These are phyloP conservation scores for Puccinia coronata DNA, from an alignment of 1,284 basidiomycete species.

Conservation along the genomic window DNA sequence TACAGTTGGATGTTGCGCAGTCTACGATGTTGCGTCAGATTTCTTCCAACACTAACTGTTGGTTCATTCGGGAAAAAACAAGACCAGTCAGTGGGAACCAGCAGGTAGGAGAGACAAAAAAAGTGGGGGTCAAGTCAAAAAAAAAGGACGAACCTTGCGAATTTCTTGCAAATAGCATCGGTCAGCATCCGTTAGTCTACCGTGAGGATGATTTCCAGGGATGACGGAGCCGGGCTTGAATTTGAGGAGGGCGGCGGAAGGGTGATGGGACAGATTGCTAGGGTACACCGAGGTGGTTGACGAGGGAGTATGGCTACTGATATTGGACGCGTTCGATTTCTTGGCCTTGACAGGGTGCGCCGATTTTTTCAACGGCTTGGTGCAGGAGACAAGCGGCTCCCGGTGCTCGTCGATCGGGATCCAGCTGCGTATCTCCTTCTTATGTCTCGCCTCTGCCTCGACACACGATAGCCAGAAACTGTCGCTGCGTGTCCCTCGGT, in stretches of 20 bases:
- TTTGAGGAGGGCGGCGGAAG: background rate
- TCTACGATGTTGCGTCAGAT: background rate
- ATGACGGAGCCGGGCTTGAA: background rate
- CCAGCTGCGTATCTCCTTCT: slow-evolving; percentile 79
- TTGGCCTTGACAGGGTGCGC: background rate
- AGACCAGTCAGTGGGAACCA: no score
- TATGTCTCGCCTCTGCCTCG: slow-evolving; percentile 75
- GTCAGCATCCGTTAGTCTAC: slow-evolving; percentile 21
- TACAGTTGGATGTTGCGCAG: background rate
- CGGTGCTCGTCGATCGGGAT: slow-evolving; percentile 21
- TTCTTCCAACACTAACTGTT: background rate
- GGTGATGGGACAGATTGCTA: background rate
- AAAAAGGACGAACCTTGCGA: slow-evolving; percentile 37
- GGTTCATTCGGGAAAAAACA: background rate
- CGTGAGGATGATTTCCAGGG: slow-evolving; percentile 14
- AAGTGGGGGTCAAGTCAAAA: background rate
- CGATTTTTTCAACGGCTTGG: background rate
- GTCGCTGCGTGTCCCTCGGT: slow-evolving; percentile 67
- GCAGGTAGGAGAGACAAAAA: background rate
- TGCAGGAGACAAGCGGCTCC: background rate
- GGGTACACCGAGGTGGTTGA: background rate
- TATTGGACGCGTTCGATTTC: slow-evolving; percentile 3
- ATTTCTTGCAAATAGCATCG: slow-evolving; percentile 42
- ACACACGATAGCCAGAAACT: slow-evolving; percentile 70
- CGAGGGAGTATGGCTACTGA: background rate